These are phyloP conservation scores for Haematococcus lacustris DNA, from an alignment of 139 green algal species.

Conservation along the genomic window DNA sequence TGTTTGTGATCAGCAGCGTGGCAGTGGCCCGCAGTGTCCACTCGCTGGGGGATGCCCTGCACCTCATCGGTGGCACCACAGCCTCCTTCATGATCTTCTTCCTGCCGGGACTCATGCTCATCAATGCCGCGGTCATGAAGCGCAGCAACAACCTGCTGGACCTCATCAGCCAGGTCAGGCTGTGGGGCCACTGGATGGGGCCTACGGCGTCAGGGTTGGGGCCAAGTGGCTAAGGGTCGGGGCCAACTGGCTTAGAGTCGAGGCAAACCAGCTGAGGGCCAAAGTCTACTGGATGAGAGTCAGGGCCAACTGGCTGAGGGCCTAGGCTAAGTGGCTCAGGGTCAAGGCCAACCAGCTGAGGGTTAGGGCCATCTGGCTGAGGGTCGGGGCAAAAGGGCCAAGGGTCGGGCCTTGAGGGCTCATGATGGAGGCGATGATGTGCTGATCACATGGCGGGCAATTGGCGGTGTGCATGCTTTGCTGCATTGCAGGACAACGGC, in stretches of 20 bases:
- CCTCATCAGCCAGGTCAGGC: background rate
- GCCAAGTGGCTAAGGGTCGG: no score
- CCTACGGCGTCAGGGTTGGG: background rate
- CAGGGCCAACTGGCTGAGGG: background rate
- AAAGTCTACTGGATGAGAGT: background rate
- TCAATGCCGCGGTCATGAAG: constrained; percentile 8
- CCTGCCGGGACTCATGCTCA: constrained; percentile 10
- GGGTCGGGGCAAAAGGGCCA: no score
- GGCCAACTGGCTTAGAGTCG: background rate
- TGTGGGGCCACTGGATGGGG: background rate
- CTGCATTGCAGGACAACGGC: no score
- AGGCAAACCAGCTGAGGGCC: no score
- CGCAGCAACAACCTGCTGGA: background rate
- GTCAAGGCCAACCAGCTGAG: no score
- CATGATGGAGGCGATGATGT: no score
- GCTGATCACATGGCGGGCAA: no score
- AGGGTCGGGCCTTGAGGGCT: no score
- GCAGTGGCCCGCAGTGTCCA: background rate
- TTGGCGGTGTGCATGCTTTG: no score
- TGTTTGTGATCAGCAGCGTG: constrained; percentile 11
- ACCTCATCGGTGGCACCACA: constrained; percentile 9
- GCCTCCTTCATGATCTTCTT: constrained; percentile 16
- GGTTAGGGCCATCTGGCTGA: no score
- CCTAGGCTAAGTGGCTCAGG: background rate
- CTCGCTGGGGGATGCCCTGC: constrained; percentile 4